Evolutionary conservation across 2,329 filamentous ascomycete species (phyloP).

Genomic region (Furcasterigmium furcatum): DNA sequence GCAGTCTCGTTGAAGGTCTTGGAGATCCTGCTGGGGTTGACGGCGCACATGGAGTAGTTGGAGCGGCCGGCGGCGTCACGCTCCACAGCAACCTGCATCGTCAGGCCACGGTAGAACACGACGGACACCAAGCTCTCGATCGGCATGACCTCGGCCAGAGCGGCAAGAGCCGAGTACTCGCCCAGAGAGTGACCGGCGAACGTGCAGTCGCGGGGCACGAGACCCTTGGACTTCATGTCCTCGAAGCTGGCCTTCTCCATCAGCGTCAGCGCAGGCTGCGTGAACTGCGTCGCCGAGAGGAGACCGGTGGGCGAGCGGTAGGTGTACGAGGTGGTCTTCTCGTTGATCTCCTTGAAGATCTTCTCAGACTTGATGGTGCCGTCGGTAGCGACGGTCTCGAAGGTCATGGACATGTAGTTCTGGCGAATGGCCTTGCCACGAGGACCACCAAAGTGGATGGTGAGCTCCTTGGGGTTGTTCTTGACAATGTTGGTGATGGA

Average conservation of each 20-base stretch:
- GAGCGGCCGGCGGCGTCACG: conserved; percentile 89
- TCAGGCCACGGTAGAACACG: conserved; percentile 97
- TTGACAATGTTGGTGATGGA: conserved; percentile 98
- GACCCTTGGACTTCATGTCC: conserved; percentile 96
- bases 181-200: conserved; percentile 97
- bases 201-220: conserved; percentile 93
- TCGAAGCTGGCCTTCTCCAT: conserved; percentile 99
- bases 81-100: conserved; percentile 99
- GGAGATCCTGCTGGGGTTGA: conserved; percentile 96
- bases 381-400: conserved; percentile 93
- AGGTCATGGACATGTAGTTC: conserved; percentile 99
- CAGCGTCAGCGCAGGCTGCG: conserved; percentile 90
- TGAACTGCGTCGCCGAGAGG: conserved; percentile 96
- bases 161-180: conserved; percentile 96
- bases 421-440: conserved; percentile 95
- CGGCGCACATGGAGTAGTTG: conserved; percentile 99
- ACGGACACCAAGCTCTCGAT: conserved; percentile 98
- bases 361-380: conserved; percentile 96
- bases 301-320: conserved; percentile 94
- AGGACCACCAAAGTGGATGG: conserved; percentile 95
- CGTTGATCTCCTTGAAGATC: conserved; percentile 97
- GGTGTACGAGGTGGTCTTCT: conserved; percentile 92
- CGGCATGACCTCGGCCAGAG: conserved; percentile 98
- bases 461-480: conserved; percentile 99
- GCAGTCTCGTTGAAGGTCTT: conserved; percentile 99